Percentiles rank a stretch among this genome's conserved stretches.
Conservation (phyloP, 306 rosid genomes). For the Sphenostylis stenocarpa region DNA sequence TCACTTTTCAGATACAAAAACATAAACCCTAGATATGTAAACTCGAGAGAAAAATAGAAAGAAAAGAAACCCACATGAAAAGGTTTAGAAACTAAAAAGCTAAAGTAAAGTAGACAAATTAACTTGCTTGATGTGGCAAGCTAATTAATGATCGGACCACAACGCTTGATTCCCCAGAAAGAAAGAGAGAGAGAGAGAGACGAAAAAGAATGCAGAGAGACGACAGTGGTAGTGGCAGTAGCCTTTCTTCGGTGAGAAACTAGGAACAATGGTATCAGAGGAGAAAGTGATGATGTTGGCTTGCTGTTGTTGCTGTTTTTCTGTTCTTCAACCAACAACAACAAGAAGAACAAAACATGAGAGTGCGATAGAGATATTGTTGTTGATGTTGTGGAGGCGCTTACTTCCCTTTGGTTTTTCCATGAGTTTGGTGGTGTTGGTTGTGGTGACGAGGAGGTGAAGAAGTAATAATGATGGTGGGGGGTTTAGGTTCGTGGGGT, state of each 20-base stretch:
- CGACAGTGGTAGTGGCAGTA: not conserved
- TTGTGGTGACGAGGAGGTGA: not conserved
- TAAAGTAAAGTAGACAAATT: conserved; percentile 27
- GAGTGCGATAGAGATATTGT: not conserved
- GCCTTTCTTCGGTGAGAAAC: conserved; percentile 25
- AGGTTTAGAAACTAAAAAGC: not conserved
- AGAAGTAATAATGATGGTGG: conserved; percentile 48
- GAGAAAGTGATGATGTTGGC: not conserved
- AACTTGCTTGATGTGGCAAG: conserved; percentile 54
- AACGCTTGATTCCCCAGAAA: conserved; percentile 89
- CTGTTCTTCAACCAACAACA: not conserved
- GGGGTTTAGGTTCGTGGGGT: conserved; percentile 48
- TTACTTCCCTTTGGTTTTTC: not conserved
- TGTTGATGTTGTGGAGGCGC: too few species aligned
- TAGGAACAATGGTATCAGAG: not conserved
- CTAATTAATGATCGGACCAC: conserved; percentile 66
- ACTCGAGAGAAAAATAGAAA: not conserved
- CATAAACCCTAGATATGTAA: conserved; percentile 32
- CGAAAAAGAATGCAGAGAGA: not conserved
- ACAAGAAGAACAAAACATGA: not conserved
- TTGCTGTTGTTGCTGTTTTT: conserved; percentile 2
- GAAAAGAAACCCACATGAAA: conserved; percentile 21
- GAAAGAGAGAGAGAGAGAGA: not conserved
- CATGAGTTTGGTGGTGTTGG: not conserved
- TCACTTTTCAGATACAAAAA: conserved; percentile 22